Evolutionary conservation across 1,284 basidiomycete genomes (phyloP), one percentile per base, ranked within the genome.

Genomic region (Cryptococcus floricola): DNA sequence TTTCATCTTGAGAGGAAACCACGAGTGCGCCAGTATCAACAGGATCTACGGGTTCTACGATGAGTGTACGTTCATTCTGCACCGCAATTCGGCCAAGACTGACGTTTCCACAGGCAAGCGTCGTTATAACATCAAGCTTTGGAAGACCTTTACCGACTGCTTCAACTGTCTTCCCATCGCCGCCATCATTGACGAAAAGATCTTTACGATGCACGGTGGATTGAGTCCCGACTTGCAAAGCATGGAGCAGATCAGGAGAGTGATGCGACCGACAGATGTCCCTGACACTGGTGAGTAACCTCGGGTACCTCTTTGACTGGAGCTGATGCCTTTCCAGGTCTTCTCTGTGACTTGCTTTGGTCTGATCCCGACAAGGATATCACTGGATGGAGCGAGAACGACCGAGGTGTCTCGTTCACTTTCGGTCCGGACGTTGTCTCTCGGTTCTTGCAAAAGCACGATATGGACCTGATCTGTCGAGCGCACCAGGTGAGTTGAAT

Each of bases 121-220:
- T 71, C 85, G 96, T 66, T 95, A 92, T 82, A 98, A 97, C 78
- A 95, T 98, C 83, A 98, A 98, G 81, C 94, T 92, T 41, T 99
- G 96, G 96, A 98, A 98, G 81, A 94, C 93, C 13, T 98, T 99
- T 77, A 92, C 98, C 76, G 96, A 99, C 78, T 95, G 98, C 44
- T 99, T 99, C 84, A 98, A 99, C 79, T 93, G 92, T 67, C 84
- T 99, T 12, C 96, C 96, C 47, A 98, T 99, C 69, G 94, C 96
- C 41, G 94, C 96, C 39, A 91, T 99, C 65, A 95, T 99, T 51
- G 96, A 95, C 12, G 94, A 91, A 67, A 99, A 99, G 81, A 99
- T 99, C 71, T 99, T 99, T 78, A 98, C 95, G 73, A 95, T 99
- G 10, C 96, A 99, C 73, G 96, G 96, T 23, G 96, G 96, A 13